Evolutionary conservation across 371 early-diverging fungal genomes (phyloP).

Genomic region (Mucor indicus): DNA sequence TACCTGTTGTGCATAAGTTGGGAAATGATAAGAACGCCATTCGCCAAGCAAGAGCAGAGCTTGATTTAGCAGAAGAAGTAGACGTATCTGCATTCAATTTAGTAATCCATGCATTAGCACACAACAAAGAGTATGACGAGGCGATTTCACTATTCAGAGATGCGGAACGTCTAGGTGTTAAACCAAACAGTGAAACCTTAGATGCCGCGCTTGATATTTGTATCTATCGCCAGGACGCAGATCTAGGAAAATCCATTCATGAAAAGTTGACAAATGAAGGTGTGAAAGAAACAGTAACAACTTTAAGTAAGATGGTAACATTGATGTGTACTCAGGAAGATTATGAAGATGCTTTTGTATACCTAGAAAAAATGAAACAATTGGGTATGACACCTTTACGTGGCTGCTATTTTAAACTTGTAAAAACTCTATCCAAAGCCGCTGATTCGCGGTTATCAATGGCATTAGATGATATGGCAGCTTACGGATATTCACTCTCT

Average conservation of each 20-base stretch:
- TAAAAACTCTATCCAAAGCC: slow-evolving; percentile 56
- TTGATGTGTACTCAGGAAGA: slow-evolving; percentile 54
- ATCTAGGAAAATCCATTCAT: slow-evolving; percentile 46
- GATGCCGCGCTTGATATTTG: slow-evolving; percentile 61
- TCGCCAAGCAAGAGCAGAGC: slow-evolving; percentile 36
- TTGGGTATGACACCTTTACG: slow-evolving; percentile 55
- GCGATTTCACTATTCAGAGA: slow-evolving; percentile 41
- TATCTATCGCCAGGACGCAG: slow-evolving; percentile 39
- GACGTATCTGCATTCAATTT: slow-evolving; percentile 50
- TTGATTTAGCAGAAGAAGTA: slow-evolving; percentile 27
- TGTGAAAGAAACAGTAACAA: slow-evolving; percentile 39
- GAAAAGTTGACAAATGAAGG: slow-evolving; percentile 29
- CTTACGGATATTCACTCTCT: slow-evolving; percentile 48
- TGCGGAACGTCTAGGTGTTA: slow-evolving; percentile 32
- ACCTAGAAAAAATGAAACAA: slow-evolving; percentile 72
- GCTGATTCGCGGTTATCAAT: slow-evolving; percentile 62
- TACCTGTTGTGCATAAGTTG: slow-evolving; percentile 18
- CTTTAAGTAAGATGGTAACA: slow-evolving; percentile 60
- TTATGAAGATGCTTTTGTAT: slow-evolving; percentile 76
- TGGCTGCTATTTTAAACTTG: slow-evolving; percentile 56
- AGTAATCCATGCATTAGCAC: slow-evolving; percentile 30
- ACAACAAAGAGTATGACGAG: slow-evolving; percentile 36
- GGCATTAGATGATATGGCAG: slow-evolving; percentile 70
- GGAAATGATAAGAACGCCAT: slow-evolving; percentile 29
- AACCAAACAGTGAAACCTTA: slow-evolving; percentile 54